Evolutionary conservation across 306 rosid genomes (phyloP), one percentile per base, ranked within the genome.

Genomic region (Rosa multiflora): DNA sequence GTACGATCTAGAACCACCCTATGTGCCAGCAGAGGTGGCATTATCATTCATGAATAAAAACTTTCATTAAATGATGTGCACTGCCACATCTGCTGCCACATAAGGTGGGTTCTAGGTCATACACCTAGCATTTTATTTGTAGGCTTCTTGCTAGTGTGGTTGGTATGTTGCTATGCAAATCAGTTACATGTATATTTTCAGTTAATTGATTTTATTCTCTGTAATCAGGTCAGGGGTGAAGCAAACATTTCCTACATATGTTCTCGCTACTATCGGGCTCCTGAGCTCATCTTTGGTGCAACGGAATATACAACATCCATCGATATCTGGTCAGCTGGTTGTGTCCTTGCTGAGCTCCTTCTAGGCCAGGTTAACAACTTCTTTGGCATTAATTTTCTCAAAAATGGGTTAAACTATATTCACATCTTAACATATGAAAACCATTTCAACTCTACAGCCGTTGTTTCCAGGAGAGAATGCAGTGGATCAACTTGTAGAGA

Each of bases 321-420:
- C 43, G 99, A 94, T 79, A 91, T 94, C 62, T 92, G 99, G 99
- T 94, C 99, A 72, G 97, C 99, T 89, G 99, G 99, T 80, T 94
- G 99, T 86, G 99, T 91, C 71, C 97, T 94, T 74, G 99, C 99
- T 1, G 97, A 94, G 89, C 97, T 94, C 82, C 97, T 94, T 84
- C 82, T 92, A 51, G 97, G 97, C 81, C 93, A 91, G 97, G 99
- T 94, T 79, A 69, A 76, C 80, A 40, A 79, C 72, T 73, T 68
- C 62, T 48, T 29, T 72, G 72, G 79, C 35, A 70, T 71, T 51
- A 73, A 8, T 73, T 37, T 83, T 63, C 39, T 63, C 72, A 55
- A 49, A 77, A n/a, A 7, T 67, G 35, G 47, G 44, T 42, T 77
- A 55, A 40, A 74, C 80, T 74, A 52, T 70, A 40, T 76, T 47